phyloP scores from a whole-genome alignment of 371 early-diverging fungal species.

The Capillidium heterosporum region DNA sequence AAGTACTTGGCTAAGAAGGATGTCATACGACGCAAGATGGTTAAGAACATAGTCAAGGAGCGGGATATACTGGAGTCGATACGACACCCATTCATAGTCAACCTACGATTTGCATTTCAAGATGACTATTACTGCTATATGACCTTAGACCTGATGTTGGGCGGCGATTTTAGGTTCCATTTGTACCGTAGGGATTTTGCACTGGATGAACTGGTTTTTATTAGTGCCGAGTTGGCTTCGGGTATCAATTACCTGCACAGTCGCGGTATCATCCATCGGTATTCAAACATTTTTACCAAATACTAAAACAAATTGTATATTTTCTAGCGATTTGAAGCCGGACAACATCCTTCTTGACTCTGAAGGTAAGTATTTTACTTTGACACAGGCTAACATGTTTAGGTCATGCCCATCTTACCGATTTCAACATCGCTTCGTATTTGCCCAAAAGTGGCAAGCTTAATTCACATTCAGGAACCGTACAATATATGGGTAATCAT shows the following conservation, averaged over 20 bases:
- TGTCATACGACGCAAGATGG: constrained; percentile 56
- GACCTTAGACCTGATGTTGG: constrained; percentile 75
- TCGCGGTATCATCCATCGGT: constrained; percentile 57
- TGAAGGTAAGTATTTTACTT: constrained; percentile 14
- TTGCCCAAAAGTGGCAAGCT: constrained; percentile 28
- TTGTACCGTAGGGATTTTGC: constrained; percentile 38
- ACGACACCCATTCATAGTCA: constrained; percentile 57
- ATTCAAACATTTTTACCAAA: not conserved
- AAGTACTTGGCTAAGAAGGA: constrained; percentile 70
- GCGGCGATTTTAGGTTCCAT: constrained; percentile 72
- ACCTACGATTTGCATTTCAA: constrained; percentile 68
- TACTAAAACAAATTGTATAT: not conserved
- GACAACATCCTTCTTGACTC: constrained; percentile 70
- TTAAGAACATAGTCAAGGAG: constrained; percentile 59
- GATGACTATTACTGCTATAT: constrained; percentile 70
- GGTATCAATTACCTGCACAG: constrained; percentile 60
- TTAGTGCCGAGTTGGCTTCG: constrained; percentile 55
- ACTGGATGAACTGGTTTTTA: constrained; percentile 53
- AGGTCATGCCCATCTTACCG: constrained; percentile 60
- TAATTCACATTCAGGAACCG: constrained; percentile 59
- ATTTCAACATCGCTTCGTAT: constrained; percentile 62
- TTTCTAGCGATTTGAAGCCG: constrained; percentile 52
- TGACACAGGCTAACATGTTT: not conserved
- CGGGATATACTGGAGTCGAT: constrained; percentile 57
- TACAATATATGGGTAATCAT: constrained; percentile 52